Evolutionary conservation across 2,329 filamentous ascomycete genomes (phyloP).

Genomic region (Septoria petroselini): DNA sequence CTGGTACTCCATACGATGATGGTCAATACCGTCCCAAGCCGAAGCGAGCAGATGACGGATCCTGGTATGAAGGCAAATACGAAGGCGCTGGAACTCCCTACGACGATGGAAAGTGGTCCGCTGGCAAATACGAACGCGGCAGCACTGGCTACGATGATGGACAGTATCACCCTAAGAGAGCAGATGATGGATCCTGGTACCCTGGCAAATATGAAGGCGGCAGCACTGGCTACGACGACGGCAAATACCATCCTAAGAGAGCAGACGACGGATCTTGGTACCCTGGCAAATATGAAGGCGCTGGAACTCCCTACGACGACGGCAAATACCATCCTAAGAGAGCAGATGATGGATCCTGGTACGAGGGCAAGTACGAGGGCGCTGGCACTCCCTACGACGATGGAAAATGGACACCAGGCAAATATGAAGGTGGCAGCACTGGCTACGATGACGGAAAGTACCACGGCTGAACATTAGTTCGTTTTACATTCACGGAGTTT

Average conservation of each 20-base stretch:
- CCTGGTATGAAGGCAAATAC: constrained; percentile 1
- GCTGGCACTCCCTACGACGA: constrained; percentile 5
- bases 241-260: neutral
- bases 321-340: no score
- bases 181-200: neutral
- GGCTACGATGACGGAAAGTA: no score
- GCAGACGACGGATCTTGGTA: neutral
- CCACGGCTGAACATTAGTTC: no score
- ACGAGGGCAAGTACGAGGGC: constrained; percentile 1
- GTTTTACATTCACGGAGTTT: no score
- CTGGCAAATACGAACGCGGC: neutral
- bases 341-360: neutral
- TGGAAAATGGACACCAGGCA: neutral
- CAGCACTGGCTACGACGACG: constrained; percentile 8
- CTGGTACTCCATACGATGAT: no score
- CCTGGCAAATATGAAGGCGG: neutral
- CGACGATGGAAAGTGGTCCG: constrained; percentile 1
- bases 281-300: constrained; percentile 3
- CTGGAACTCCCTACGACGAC: neutral
- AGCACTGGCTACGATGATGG: neutral
- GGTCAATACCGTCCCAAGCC: no score
- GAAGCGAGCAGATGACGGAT: neutral
- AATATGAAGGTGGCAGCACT: neutral
- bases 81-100: constrained; percentile 4
- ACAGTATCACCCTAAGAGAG: no score